These are phyloP conservation scores for Mycena galericulata DNA, from an alignment of 768 basidiomycete genomes.

Conservation along the genomic window DNA sequence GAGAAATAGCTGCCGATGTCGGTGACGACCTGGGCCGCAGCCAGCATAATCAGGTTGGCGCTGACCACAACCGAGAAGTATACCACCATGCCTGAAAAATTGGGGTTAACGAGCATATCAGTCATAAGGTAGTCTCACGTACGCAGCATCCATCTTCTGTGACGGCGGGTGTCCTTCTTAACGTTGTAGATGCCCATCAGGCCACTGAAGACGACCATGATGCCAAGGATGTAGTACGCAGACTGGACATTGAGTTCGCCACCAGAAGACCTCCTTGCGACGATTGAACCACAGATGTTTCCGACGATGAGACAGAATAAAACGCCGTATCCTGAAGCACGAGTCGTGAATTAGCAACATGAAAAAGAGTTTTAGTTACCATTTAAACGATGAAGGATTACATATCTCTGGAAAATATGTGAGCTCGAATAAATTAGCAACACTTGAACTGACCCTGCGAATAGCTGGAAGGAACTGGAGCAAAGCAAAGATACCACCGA, in stretches of 20 bases:
- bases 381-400: conserved; percentile 41
- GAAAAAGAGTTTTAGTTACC: conserved; percentile 15
- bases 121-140: conserved; percentile 1
- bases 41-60: conserved; percentile 35
- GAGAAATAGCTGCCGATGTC: conserved; percentile 41
- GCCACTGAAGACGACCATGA: conserved; percentile 36
- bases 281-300: conserved; percentile 36
- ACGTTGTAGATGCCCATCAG: conserved; percentile 38
- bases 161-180: conserved; percentile 39
- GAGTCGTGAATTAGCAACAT: neutral
- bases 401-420: conserved; percentile 23
- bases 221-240: conserved; percentile 37
- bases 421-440: neutral
- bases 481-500: conserved; percentile 37
- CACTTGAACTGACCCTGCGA: conserved; percentile 32
- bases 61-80: conserved; percentile 36
- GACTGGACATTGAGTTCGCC: conserved; percentile 43
- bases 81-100: conserved; percentile 35
- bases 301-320: conserved; percentile 36
- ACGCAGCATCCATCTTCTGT: conserved; percentile 47
- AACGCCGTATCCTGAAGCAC: conserved; percentile 32
- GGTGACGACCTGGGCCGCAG: conserved; percentile 34
- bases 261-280: conserved; percentile 37
- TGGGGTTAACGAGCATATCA: neutral
- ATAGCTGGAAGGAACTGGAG: conserved; percentile 43